These are phyloP conservation scores for Aaosphaeria pasadenensis DNA, from an alignment of 2,329 filamentous ascomycete species.

Conservation along the genomic window DNA sequence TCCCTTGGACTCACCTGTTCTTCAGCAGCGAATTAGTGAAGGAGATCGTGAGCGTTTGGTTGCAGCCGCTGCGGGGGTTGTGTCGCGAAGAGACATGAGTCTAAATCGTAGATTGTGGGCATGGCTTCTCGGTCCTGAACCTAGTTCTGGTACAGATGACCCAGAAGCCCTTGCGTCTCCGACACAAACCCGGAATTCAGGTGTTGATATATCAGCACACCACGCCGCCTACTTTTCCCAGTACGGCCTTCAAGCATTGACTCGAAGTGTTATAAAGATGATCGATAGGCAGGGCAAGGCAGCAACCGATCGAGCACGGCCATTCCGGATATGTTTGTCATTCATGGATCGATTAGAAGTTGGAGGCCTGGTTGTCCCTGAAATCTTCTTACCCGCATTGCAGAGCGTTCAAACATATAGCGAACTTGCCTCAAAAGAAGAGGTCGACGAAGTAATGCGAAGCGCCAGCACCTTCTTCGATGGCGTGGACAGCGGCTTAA, in stretches of 20 bases:
- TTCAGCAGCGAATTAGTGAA: conserved; percentile 70
- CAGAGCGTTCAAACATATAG: conserved; percentile 77
- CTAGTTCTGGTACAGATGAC: conserved; percentile 38
- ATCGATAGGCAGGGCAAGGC: conserved; percentile 57
- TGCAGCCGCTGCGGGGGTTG: conserved; percentile 79
- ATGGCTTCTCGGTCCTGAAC: conserved; percentile 85
- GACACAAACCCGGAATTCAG: conserved; percentile 49
- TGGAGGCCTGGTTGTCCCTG: conserved; percentile 81
- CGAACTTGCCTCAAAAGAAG: conserved; percentile 59
- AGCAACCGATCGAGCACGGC: conserved; percentile 70
- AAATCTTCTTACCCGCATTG: conserved; percentile 83
- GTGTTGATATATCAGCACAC: conserved; percentile 37
- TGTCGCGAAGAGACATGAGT: conserved; percentile 91
- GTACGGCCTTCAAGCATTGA: conserved; percentile 72
- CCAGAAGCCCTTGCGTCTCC: conserved; percentile 31
- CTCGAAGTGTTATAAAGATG: conserved; percentile 72
- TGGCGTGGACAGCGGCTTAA: conserved; percentile 88
- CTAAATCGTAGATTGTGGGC: conserved; percentile 92
- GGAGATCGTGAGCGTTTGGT: conserved; percentile 80
- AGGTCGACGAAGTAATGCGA: conserved; percentile 82
- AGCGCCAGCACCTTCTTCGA: conserved; percentile 97
- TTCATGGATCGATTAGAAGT: conserved; percentile 99
- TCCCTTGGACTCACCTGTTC: conserved; percentile 75
- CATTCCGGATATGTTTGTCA: conserved; percentile 88
- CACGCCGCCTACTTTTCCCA: conserved; percentile 72